Evolutionary conservation across 1,284 basidiomycete genomes (phyloP).

Genomic region (Athelia sp.): DNA sequence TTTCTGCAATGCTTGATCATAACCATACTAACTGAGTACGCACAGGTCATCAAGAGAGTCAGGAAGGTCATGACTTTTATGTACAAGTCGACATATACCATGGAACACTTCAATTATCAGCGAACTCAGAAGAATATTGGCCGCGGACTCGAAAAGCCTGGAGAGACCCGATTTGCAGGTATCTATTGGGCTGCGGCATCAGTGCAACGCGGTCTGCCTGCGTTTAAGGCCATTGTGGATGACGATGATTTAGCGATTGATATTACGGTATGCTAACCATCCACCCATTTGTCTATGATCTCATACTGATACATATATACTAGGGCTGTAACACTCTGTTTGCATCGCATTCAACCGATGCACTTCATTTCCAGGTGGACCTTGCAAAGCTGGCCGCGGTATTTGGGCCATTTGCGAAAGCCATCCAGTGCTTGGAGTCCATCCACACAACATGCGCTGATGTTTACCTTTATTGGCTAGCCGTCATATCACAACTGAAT

Average conservation of each 20-base stretch:
- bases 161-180: conserved; percentile 24
- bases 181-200: conserved; percentile 14
- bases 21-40: background rate
- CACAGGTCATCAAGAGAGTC: conserved; percentile 14
- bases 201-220: conserved; percentile 13
- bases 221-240: conserved; percentile 13
- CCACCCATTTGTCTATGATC: background rate
- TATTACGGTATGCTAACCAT: background rate
- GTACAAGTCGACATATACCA: conserved; percentile 20
- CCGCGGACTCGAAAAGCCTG: conserved; percentile 22
- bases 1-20: too few species aligned
- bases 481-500: conserved; percentile 18
- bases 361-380: conserved; percentile 18
- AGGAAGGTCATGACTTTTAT: conserved; percentile 17
- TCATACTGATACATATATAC: background rate
- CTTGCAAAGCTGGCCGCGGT: conserved; percentile 18
- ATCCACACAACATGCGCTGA: conserved; percentile 23
- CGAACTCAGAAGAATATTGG: conserved; percentile 7
- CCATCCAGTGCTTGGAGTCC: conserved; percentile 27
- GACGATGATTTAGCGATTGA: background rate
- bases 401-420: conserved; percentile 14
- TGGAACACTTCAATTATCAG: conserved; percentile 12
- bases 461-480: conserved; percentile 29
- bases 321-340: background rate
- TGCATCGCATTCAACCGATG: conserved; percentile 30